phyloP scores from a whole-genome alignment of 768 basidiomycete genomes.

The Termitomyces sp. region DNA sequence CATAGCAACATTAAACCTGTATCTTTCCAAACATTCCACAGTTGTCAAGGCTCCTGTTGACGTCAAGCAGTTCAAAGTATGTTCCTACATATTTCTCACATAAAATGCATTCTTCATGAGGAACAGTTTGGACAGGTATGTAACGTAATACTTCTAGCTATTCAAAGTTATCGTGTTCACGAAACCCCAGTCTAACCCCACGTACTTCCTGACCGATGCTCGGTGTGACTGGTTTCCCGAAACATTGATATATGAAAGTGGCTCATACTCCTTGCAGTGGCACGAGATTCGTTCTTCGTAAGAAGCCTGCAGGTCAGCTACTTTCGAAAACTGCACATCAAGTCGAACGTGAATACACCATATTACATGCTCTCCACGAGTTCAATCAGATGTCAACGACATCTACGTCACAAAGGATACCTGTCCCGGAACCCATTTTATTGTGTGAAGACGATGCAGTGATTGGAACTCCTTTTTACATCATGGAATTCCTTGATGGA shows the following conservation, averaged over 20 bases:
- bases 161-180: background rate
- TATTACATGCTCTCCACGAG: slow-evolving; percentile 69
- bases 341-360: slow-evolving; percentile 87
- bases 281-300: slow-evolving; percentile 76
- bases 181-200: slow-evolving; percentile 78
- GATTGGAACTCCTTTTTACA: slow-evolving; percentile 88
- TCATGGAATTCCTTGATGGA: slow-evolving; percentile 95
- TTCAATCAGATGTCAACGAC: slow-evolving; percentile 61
- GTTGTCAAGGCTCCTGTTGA: slow-evolving; percentile 57
- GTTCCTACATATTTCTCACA: slow-evolving; percentile 14
- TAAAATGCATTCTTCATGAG: background rate
- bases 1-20: slow-evolving; percentile 53
- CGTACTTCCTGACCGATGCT: slow-evolving; percentile 85
- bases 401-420: slow-evolving; percentile 49
- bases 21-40: slow-evolving; percentile 52
- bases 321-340: slow-evolving; percentile 91
- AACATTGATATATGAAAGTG: background rate
- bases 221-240: slow-evolving; percentile 34
- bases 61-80: slow-evolving; percentile 91
- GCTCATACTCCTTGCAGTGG: slow-evolving; percentile 27
- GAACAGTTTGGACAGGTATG: slow-evolving; percentile 81
- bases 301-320: slow-evolving; percentile 86
- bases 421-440: slow-evolving; percentile 79
- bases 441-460: slow-evolving; percentile 76
- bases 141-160: background rate